Evolutionary conservation across 768 basidiomycete species (phyloP).

Genomic region (Xerocomellus chrysenteron): DNA sequence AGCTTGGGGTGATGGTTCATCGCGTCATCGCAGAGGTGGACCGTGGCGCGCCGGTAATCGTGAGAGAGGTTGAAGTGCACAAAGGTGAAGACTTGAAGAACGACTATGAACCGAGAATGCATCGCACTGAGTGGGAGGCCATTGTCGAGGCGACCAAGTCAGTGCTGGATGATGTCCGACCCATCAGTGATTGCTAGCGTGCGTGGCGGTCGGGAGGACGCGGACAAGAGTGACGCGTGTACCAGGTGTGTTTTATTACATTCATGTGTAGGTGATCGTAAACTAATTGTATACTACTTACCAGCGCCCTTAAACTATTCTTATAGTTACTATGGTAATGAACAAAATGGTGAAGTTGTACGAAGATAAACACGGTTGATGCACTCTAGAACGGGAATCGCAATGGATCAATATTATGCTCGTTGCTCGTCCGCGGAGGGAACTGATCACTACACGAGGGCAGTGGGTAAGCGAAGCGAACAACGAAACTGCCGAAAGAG

Average conservation of each 20-base stretch:
- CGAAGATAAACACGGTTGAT: background rate
- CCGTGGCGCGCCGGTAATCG: constrained; percentile 83
- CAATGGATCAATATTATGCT: constrained; percentile 15
- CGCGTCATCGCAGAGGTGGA: constrained; percentile 92
- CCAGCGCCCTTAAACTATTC: constrained; percentile 19
- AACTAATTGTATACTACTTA: constrained; percentile 17
- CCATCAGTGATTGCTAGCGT: constrained; percentile 1
- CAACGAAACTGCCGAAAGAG: background rate
- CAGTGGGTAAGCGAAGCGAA: background rate
- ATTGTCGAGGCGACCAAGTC: constrained; percentile 84
- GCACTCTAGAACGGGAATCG: constrained; percentile 30
- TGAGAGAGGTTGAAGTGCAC: constrained; percentile 71
- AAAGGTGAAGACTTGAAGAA: constrained; percentile 69
- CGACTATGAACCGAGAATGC: constrained; percentile 71
- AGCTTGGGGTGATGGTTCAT: constrained; percentile 91
- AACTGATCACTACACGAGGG: constrained; percentile 15
- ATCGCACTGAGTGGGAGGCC: constrained; percentile 82
- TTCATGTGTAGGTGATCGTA: constrained; percentile 1
- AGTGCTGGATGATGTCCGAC: constrained; percentile 56
- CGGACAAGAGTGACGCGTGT: background rate
- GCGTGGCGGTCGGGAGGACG: background rate
- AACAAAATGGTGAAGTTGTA: background rate
- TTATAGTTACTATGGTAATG: constrained; percentile 7
- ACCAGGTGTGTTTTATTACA: constrained; percentile 11
- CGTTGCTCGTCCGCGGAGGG: constrained; percentile 15